phyloP scores from a whole-genome alignment of 257 asterid genomes.

The Verbascum thapsus region DNA sequence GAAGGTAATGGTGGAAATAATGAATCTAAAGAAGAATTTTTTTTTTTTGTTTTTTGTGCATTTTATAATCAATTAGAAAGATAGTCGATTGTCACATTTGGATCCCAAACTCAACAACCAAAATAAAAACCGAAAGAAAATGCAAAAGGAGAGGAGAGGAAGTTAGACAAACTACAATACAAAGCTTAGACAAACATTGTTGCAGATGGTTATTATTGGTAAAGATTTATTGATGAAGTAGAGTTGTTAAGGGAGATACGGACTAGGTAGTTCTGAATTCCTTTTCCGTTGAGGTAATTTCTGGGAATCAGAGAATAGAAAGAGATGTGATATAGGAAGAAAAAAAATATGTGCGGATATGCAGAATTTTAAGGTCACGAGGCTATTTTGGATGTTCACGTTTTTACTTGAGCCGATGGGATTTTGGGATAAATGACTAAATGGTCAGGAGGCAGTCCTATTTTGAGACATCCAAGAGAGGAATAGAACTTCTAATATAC shows the following conservation, averaged over 20 bases:
- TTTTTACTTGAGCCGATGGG: too few relatives aligned
- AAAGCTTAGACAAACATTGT: slow-evolving; percentile 6
- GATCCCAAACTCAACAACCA: neutral
- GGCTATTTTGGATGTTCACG: neutral
- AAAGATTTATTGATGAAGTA: slow-evolving; percentile 3
- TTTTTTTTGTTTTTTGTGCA: neutral
- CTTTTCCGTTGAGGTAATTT: neutral
- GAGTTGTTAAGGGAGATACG: neutral
- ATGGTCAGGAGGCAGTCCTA: too few relatives aligned
- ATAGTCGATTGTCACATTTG: neutral
- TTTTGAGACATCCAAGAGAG: too few relatives aligned
- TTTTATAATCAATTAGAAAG: neutral
- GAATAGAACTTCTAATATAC: too few relatives aligned
- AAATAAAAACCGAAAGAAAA: neutral
- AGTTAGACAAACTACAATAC: slow-evolving; percentile 8
- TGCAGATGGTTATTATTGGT: neutral
- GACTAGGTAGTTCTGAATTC: slow-evolving; percentile 10
- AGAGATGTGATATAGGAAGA: neutral
- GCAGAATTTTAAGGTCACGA: neutral
- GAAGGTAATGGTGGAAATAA: neutral
- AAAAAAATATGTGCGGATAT: neutral
- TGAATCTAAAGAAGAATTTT: neutral
- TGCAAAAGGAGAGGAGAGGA: neutral
- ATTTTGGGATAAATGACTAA: too few relatives aligned
- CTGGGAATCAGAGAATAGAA: neutral